A percentile compares a stretch with the other conserved stretches of the same genome.
These are phyloP conservation scores for Lobosporangium transversale DNA, from an alignment of 192 early-diverging fungal species.

Conservation along the genomic window DNA sequence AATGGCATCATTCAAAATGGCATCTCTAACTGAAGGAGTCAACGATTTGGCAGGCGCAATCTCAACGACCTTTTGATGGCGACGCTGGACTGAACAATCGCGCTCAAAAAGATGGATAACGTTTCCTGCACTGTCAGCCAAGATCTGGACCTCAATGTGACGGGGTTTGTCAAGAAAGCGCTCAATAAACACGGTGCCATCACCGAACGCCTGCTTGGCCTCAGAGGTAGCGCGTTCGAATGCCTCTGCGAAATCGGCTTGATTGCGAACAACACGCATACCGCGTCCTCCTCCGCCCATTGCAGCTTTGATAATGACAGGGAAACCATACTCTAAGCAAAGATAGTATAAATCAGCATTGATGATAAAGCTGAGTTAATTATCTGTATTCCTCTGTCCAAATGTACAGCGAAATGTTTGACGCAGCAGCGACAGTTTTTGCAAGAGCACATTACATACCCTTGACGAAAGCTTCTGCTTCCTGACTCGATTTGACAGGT, in stretches of 20 bases:
- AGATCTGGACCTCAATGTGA: constrained; percentile 97
- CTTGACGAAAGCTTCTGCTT: constrained; percentile 78
- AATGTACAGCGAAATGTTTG: too few species aligned
- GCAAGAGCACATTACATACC: constrained; percentile 2
- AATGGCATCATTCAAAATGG: constrained; percentile 89
- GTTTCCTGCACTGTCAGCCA: constrained; percentile 87
- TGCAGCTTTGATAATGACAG: constrained; percentile 97
- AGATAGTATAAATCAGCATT: too few species aligned
- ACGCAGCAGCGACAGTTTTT: too few species aligned
- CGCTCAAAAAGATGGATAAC: constrained; percentile 93
- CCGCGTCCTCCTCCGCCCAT: constrained; percentile 97
- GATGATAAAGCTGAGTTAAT: too few species aligned
- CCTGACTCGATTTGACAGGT: constrained; percentile 70
- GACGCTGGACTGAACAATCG: constrained; percentile 97
- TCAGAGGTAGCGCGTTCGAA: constrained; percentile 91
- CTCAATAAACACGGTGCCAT: constrained; percentile 95
- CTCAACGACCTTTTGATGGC: constrained; percentile 97
- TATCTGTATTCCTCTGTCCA: too few species aligned
- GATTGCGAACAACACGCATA: constrained; percentile 92
- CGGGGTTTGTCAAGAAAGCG: constrained; percentile 90
- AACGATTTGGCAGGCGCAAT: constrained; percentile 88
- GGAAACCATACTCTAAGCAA: constrained; percentile 79
- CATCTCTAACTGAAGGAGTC: constrained; percentile 69
- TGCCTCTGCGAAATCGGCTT: constrained; percentile 73
- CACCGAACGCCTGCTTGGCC: constrained; percentile 93